Base-by-base conservation (phyloP, 768 basidiomycete species). In the Naganishia onofrii region DNA sequence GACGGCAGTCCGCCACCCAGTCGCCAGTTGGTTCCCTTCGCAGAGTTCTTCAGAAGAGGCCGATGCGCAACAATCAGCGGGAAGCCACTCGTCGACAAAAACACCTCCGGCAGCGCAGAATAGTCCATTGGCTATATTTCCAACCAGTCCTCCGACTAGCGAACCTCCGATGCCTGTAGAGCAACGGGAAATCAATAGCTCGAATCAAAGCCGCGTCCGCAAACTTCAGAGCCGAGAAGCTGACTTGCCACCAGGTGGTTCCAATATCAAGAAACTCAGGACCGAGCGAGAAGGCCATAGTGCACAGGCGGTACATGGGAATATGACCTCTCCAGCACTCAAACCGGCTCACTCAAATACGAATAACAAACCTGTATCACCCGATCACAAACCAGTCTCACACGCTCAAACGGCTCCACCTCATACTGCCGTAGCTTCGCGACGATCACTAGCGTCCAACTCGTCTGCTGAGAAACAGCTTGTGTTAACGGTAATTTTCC, bases 21-120 rank as follows among this genome's bases (percentile, higher is more conserved):
- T 34, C 2, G 60, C 60, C 13, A 63, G 60, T 34, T 63, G 60
- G 60, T 63, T 63, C 60, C 38, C 42, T 10, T 63, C 60, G 21
- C 60, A 63, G 28, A 19, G 29, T 5, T 63, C 60, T 21, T 46
- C 60, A 7, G 38, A 63, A 3, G 38, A 63, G 28, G 60, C 60
- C 5, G 42, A 26, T 26, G 7, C 60, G 4, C 26, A 63, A 46
- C 23, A 21, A 42, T 63, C 60, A 23, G 36, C 13, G 23, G 60
- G 19, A 28, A 26, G 46, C 6, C 36, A 63, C 36, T 26, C 42
- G 3, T 8, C 28, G 12, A 63, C 60, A 29, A 28, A 36, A 6
- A 44, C 38, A 13, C 60, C 23, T n/a, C 60, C 60, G 12, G 38
- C 60, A 13, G 60, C 38, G 6, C 38, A 63, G 23, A 63, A 44